Base-by-base conservation (phyloP, 371 early-diverging fungal genomes). In the Syncephalastrum contaminatum region DNA sequence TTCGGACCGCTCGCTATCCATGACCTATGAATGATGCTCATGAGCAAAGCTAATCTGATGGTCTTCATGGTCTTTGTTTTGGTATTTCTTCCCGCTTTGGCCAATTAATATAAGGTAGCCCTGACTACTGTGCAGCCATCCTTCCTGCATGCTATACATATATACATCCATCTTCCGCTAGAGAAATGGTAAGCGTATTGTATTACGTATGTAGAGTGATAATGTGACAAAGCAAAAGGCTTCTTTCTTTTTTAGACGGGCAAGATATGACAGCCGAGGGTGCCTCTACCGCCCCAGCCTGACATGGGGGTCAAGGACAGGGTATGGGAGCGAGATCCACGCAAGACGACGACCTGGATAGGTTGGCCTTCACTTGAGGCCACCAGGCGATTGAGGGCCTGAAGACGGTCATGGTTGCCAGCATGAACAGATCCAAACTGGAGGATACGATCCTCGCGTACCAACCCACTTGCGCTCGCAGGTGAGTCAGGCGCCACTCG, bases 401-500 rank as follows among this genome's bases (percentile, higher is more conserved):
- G 76, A 14, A 90, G 69, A 18, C 59, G 56, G 8, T 77, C 60
- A 41, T 78, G 67, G 30, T 84, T 83, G 16, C 51, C 63, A n/a
- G 62, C 54, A 56, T 81, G 66, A 15, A 88, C 53, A 2, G 59
- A 39, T 6, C 88, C 90, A 67, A 90, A 87, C 19, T 58, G 54
- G n/a, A 86, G 22, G n/a, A 93, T 74, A 39, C 59, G 58, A 67
- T 93, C 92, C 21, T 75, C 80, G 45, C 80, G 69, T 16, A 67
- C 58, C 22, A 92, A 62, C 0, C 90, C 90, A 2, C 90, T 89
- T 22, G 63, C 72, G 15, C 62, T 59, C 0, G 94, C 92, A 5
- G 96, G 95, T 3, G 92, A 91, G 53, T 87, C 87, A 0, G 88
- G 88, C 20, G 90, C 88, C 4, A 95, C 91, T 0, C 81, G 83